These are phyloP conservation scores for Oehlia diaphana DNA, from an alignment of 192 early-diverging fungal genomes.

Conservation along the genomic window DNA sequence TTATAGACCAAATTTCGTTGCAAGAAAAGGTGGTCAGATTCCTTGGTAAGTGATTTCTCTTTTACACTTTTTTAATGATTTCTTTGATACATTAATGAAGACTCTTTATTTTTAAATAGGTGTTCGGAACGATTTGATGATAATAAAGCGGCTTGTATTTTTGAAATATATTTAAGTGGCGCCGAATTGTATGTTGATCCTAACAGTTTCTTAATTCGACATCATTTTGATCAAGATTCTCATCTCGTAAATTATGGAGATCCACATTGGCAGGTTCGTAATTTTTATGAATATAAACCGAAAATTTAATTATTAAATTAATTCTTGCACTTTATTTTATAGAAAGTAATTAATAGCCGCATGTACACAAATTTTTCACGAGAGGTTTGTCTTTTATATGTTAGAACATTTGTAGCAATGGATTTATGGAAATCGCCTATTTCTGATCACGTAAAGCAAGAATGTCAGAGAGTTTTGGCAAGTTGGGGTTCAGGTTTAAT, in stretches of 20 bases:
- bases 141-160: constrained; percentile 54
- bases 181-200: constrained; percentile 56
- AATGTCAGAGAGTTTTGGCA: constrained; percentile 28
- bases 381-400: constrained; percentile 57
- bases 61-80: neutral
- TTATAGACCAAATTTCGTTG: constrained; percentile 55
- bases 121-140: constrained; percentile 60
- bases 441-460: constrained; percentile 36
- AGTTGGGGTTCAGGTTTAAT: constrained; percentile 31
- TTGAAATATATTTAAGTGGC: constrained; percentile 49
- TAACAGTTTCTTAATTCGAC: constrained; percentile 24
- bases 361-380: constrained; percentile 58
- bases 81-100: neutral
- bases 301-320: too few relatives aligned
- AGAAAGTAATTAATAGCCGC: constrained; percentile 56
- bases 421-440: constrained; percentile 52
- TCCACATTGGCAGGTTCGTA: constrained; percentile 7
- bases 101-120: constrained; percentile 32
- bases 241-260: neutral
- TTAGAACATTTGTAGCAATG: constrained; percentile 49
- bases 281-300: neutral
- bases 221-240: neutral
- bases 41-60: constrained; percentile 35
- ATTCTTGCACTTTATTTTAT: constrained; percentile 12
- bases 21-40: constrained; percentile 44